These are phyloP conservation scores for Chaetomium cochliodes DNA, from an alignment of 495 filamentous ascomycete genomes.

Conservation along the genomic window DNA sequence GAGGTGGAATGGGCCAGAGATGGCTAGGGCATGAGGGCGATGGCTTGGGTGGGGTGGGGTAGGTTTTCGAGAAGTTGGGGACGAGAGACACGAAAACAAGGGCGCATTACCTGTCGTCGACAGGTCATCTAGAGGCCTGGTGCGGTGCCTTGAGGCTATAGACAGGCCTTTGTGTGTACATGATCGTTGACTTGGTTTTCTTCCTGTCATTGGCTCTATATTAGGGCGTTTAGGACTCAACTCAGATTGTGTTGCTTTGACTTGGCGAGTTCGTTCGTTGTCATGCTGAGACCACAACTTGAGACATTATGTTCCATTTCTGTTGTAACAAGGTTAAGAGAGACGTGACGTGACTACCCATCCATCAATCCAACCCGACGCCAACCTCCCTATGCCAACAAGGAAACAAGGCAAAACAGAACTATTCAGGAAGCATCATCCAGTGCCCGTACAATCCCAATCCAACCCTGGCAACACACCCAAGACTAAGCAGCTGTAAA, in stretches of 20 bases:
- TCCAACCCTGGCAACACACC: neutral
- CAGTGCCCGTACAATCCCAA: slow-evolving; percentile 1
- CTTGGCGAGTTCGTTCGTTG: neutral
- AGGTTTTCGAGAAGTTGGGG: neutral
- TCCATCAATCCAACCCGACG: neutral
- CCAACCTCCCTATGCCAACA: slow-evolving; percentile 9
- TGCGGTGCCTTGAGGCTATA: neutral
- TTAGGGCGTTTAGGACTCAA: neutral
- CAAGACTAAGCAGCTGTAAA: slow-evolving; percentile 38
- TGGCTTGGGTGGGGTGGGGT: neutral
- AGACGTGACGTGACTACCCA: neutral
- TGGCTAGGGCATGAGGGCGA: neutral
- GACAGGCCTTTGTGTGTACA: neutral
- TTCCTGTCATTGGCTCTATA: neutral
- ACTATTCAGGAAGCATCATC: slow-evolving; percentile 1
- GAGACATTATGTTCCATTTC: neutral
- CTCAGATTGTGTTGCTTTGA: neutral
- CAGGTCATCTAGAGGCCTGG: neutral
- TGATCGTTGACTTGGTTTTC: neutral
- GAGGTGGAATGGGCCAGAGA: neutral
- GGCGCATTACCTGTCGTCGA: neutral
- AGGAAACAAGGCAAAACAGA: slow-evolving; percentile 6
- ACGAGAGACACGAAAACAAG: neutral
- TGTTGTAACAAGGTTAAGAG: neutral
- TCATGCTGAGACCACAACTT: too few relatives aligned